Conservation (phyloP, 2,329 filamentous ascomycete genomes). For the Aschersonia sp. region DNA sequence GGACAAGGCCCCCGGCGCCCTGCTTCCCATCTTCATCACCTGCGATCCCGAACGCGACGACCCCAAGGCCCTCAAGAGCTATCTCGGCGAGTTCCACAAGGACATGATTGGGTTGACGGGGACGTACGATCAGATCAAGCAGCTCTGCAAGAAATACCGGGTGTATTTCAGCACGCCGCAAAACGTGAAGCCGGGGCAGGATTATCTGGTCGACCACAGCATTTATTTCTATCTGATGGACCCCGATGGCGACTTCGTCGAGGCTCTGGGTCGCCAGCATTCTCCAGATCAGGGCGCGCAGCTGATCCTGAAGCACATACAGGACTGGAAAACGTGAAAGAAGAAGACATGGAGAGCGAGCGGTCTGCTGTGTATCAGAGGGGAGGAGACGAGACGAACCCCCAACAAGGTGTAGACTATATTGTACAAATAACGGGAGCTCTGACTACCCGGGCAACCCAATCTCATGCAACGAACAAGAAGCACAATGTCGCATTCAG, state of each 20-base stretch:
- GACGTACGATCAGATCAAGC: constrained; percentile 85
- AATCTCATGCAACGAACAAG: too few relatives aligned
- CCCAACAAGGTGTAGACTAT: too few relatives aligned
- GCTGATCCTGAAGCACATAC: constrained; percentile 76
- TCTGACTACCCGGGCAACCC: too few relatives aligned
- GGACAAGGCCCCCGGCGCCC: constrained; percentile 30
- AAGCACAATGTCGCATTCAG: too few relatives aligned
- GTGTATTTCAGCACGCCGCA: constrained; percentile 94
- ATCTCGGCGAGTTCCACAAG: constrained; percentile 82
- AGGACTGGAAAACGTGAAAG: constrained; percentile 28
- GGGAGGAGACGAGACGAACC: not conserved
- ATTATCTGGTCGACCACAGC: constrained; percentile 96
- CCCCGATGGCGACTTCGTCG: constrained; percentile 93
- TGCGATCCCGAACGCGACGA: constrained; percentile 90
- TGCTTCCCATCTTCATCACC: constrained; percentile 81
- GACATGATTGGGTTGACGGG: constrained; percentile 80
- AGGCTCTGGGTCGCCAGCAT: constrained; percentile 89
- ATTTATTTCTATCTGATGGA: constrained; percentile 99
- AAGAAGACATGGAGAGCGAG: too few relatives aligned
- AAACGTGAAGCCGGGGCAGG: constrained; percentile 79
- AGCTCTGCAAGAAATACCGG: constrained; percentile 86
- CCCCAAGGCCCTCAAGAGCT: constrained; percentile 68
- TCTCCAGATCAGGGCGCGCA: constrained; percentile 74
- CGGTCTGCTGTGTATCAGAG: not conserved
- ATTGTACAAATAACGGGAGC: too few relatives aligned